Evolutionary conservation across 164 flowering plant species (phyloP).

Genomic region (Kalanchoe fedtschenkoi): DNA sequence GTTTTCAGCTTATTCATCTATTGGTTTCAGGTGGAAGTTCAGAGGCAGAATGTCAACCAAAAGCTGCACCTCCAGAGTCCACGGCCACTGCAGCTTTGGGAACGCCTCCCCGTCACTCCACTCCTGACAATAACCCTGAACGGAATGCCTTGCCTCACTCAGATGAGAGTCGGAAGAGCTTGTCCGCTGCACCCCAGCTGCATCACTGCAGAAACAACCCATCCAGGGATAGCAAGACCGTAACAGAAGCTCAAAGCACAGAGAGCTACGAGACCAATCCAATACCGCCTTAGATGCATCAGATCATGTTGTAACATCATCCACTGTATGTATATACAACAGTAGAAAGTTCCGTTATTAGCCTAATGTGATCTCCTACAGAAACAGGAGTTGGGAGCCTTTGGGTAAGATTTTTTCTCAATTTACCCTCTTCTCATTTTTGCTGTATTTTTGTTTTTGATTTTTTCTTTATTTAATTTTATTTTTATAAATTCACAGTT

Average conservation of each 20-base stretch:
- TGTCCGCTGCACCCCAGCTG: conserved; percentile 20
- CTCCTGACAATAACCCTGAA: conserved; percentile 3
- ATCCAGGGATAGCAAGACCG: conserved; percentile 16
- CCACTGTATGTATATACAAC: too few relatives aligned
- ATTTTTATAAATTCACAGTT: too few relatives aligned
- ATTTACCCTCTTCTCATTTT: too few relatives aligned
- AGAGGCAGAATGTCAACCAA: not conserved
- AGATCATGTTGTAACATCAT: not conserved
- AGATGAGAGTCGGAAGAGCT: conserved; percentile 22
- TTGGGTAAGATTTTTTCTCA: too few relatives aligned
- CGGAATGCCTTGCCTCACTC: conserved; percentile 13
- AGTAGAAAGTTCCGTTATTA: too few relatives aligned
- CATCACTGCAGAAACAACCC: conserved; percentile 28
- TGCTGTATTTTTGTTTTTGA: too few relatives aligned
- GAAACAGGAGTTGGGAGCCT: too few relatives aligned
- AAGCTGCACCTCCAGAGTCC: conserved; percentile 15
- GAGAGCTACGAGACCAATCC: not conserved
- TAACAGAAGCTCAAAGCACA: not conserved
- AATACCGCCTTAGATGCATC: not conserved
- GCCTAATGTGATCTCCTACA: too few relatives aligned
- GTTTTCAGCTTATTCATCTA: not conserved
- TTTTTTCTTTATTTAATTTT: too few relatives aligned
- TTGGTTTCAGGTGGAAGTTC: not conserved
- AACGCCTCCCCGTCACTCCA: conserved; percentile 8
- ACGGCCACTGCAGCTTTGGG: conserved; percentile 18